Conservation (phyloP, 768 basidiomycete species). For the Phlegmacium glaucopus region DNA sequence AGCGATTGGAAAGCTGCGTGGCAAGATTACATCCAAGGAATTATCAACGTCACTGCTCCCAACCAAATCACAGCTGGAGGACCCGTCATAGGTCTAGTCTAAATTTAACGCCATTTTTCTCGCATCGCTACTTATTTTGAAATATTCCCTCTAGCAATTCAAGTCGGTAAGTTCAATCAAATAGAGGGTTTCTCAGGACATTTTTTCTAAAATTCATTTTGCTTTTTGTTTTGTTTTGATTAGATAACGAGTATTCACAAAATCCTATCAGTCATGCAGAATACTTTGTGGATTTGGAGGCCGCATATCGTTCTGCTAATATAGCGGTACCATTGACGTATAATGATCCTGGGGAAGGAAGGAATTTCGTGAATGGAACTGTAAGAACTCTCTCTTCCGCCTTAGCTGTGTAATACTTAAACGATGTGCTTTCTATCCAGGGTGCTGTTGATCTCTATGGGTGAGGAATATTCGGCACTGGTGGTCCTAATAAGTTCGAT, state of each 20-base stretch:
- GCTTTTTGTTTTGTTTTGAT: background rate
- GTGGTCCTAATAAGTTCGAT: background rate
- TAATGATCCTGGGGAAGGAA: conserved; percentile 59
- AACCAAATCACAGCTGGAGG: conserved; percentile 73
- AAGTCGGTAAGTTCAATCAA: conserved; percentile 19
- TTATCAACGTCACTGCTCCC: conserved; percentile 55
- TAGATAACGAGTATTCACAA: conserved; percentile 78
- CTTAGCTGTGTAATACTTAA: background rate
- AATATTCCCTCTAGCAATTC: conserved; percentile 18
- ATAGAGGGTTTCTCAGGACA: background rate
- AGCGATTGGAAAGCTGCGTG: conserved; percentile 69
- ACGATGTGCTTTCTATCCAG: conserved; percentile 21
- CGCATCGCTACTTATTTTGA: too few relatives aligned
- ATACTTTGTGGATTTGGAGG: conserved; percentile 64
- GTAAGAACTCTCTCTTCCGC: conserved; percentile 29
- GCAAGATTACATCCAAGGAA: conserved; percentile 65
- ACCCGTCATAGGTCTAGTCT: conserved; percentile 62
- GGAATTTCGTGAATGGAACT: conserved; percentile 69
- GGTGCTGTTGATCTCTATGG: conserved; percentile 79
- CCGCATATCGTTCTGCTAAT: conserved; percentile 46
- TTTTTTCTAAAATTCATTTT: too few relatives aligned
- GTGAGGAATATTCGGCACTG: conserved; percentile 25
- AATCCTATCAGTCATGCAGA: conserved; percentile 38
- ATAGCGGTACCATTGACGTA: conserved; percentile 73
- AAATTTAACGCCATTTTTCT: too few relatives aligned